A percentile compares a stretch with the other conserved stretches of the same genome.
Evolutionary conservation across 2,329 filamentous ascomycete species (phyloP).

Genomic region (Xylariaceae sp.): DNA sequence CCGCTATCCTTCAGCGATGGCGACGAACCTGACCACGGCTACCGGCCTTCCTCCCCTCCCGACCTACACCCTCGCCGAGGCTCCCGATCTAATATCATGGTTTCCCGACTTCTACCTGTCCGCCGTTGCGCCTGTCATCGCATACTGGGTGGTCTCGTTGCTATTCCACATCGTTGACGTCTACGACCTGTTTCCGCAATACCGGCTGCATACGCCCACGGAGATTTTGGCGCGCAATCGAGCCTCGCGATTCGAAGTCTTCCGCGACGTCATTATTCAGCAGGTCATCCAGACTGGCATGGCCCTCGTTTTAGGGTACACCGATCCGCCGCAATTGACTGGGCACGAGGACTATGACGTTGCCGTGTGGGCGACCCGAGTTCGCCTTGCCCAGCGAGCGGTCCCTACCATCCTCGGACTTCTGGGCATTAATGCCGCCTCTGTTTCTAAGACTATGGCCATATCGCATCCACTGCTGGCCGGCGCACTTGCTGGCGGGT

Average conservation of each 20-base stretch:
- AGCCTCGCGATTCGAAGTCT: conserved; percentile 75
- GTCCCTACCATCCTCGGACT: conserved; percentile 65
- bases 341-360: conserved; percentile 83
- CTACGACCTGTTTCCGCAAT: conserved; percentile 80
- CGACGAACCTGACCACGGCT: conserved; percentile 47
- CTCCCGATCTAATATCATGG: conserved; percentile 67
- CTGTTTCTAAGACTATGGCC: conserved; percentile 70
- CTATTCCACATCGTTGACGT: conserved; percentile 85
- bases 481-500: conserved; percentile 70
- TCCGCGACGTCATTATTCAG: conserved; percentile 86
- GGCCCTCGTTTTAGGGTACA: conserved; percentile 59
- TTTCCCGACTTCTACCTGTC: conserved; percentile 77
- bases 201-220: conserved; percentile 89
- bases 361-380: conserved; percentile 79
- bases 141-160: conserved; percentile 83
- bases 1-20: conserved; percentile 30
- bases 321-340: conserved; percentile 66
- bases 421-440: conserved; percentile 69
- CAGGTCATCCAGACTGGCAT: conserved; percentile 81
- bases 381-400: conserved; percentile 72
- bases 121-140: conserved; percentile 68
- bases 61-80: conserved; percentile 65
- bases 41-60: conserved; percentile 78
- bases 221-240: conserved; percentile 85
- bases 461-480: conserved; percentile 67